Evolutionary conservation across 495 filamentous ascomycete genomes (phyloP), one percentile per base, ranked within the genome.

Genomic region (Penicillium maclennaniae): DNA sequence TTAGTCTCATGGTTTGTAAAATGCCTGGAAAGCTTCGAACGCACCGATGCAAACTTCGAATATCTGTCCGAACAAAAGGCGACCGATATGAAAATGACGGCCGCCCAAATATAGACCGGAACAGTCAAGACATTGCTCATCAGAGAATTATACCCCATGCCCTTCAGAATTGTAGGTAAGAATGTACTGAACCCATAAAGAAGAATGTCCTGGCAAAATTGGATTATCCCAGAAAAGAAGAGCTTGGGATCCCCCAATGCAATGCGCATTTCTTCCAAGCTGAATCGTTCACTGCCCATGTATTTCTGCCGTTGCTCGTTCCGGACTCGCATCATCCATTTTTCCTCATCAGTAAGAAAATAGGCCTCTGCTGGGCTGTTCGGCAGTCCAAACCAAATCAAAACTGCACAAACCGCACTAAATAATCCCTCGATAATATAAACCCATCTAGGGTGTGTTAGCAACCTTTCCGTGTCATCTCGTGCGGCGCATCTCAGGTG

Each of bases 101-200:
- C 70, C 0, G 72, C 59, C 55, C 74, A 71, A 25, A 70, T 56
- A 39, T 73, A 78, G 23, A 75, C 72, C 1, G 75, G 75, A 1
- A 78, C 69, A 0, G 75, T 78, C 43, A 78, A 45, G 8, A 75
- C 70, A 43, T 78, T 74, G 46, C 70, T 68, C 55, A 79, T 70
- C 17, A 80, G 60, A 12, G 69, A 74, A 44, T 69, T 54, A 51
- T 80, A 81, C 0, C 77, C 79, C 54, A 84, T 71, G 10, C 69
- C 71, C 42, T 69, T 56, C 45, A 85, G 63, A 41, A 84, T 83
- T 1, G 76, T 75, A 1, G 82, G 83, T 20, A 84, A 51, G 59
- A 85, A 85, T 7, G 79, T 83, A 47, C 71, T 77, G 68, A 83
- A 82, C 28, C 82, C 81, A 47, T 83, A 82, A 7, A 83, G 69